Percentiles rank a stretch among this genome's conserved stretches.
These are phyloP conservation scores for Penicillium angulare DNA, from an alignment of 495 filamentous ascomycete genomes.

Conservation along the genomic window DNA sequence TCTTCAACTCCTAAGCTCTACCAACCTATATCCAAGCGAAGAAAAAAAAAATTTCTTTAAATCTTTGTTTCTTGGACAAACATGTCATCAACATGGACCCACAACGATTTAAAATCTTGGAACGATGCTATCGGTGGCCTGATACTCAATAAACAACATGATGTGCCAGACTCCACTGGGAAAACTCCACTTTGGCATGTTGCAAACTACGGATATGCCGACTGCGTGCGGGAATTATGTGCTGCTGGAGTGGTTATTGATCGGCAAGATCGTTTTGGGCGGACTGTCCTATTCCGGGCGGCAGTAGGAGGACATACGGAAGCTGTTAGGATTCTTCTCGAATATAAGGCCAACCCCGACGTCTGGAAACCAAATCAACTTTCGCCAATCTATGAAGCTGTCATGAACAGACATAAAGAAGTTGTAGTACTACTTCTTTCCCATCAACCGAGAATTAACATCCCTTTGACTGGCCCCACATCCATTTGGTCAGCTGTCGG, in stretches of 20 bases:
- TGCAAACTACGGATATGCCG: not conserved
- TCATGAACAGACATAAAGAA: not conserved
- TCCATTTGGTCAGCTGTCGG: not conserved
- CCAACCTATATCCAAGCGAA: not conserved
- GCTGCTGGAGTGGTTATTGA: not conserved
- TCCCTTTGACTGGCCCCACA: not conserved
- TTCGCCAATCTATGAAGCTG: not conserved
- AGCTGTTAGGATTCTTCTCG: not conserved
- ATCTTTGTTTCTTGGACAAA: not conserved
- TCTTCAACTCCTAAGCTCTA: not conserved
- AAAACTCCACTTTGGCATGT: not conserved
- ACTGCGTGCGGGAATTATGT: not conserved
- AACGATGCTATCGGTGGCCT: not conserved
- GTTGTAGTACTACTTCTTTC: not conserved
- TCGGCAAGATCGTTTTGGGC: not conserved
- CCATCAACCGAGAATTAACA: not conserved
- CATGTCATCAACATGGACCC: not conserved
- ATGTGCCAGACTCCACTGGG: not conserved
- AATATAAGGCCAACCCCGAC: not conserved
- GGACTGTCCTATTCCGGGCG: not conserved
- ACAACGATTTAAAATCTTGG: not conserved
- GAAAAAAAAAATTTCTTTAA: not conserved
- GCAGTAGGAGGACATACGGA: not conserved
- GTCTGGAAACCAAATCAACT: not conserved
- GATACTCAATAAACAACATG: not conserved